A percentile compares a stretch with the other conserved stretches of the same genome.
phyloP scores from a whole-genome alignment of 371 early-diverging fungal species.

The Mucor lusitanicus region DNA sequence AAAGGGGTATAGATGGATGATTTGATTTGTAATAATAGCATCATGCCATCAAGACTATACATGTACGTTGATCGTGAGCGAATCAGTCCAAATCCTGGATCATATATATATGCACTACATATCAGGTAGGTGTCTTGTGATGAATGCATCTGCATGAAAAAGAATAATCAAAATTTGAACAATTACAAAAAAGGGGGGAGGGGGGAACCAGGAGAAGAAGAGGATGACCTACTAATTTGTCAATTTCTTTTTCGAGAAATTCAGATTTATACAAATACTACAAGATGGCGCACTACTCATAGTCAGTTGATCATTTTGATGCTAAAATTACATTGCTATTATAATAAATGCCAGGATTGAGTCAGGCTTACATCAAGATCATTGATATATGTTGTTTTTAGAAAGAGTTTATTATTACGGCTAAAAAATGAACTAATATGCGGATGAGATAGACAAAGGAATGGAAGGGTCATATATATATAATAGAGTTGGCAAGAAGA shows the following conservation, averaged over 20 bases:
- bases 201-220: not conserved
- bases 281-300: no score
- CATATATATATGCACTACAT: no score
- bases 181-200: not conserved
- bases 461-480: not conserved
- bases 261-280: no score
- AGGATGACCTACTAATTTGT: not conserved
- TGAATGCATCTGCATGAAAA: no score
- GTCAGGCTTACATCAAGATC: not conserved
- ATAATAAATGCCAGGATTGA: not conserved
- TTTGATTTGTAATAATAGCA: no score
- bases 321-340: no score
- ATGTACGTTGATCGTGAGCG: no score
- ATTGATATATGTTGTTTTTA: not conserved
- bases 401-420: not conserved
- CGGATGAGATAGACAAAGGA: not conserved
- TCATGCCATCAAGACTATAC: no score
- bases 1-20: no score
- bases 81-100: no score
- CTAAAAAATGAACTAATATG: not conserved
- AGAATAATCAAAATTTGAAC: not conserved
- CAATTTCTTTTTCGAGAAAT: not conserved
- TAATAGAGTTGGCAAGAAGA: not conserved
- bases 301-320: not conserved
- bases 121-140: no score